Evolutionary conservation across 306 rosid genomes (phyloP), one percentile per base, ranked within the genome.

Genomic region (Vigna hirtella): DNA sequence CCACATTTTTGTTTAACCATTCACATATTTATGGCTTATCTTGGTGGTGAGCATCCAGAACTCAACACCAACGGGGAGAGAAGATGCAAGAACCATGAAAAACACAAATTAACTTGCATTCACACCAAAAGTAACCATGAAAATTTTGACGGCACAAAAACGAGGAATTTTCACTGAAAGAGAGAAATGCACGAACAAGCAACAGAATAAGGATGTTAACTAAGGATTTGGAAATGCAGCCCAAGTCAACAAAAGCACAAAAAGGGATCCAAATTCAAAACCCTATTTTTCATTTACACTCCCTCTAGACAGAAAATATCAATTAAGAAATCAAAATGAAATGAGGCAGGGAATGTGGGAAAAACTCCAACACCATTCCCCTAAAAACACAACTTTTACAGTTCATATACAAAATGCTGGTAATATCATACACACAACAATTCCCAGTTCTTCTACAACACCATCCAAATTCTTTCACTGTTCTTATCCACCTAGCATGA

Each of bases 181-280:
- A 30, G 28, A 77, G 78, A 62, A 43, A 66, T 5, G 4, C 15
- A 13, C n/a, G 28, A 62, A 13, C 66, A 65, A 55, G 58, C 76
- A 68, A 62, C 26, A 56, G 50, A 58, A 26, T n/a, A 17, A 48
- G 16, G 36, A 72, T 5, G 7, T 36, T n/a, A 73, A 22, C 11
- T 43, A 73, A 71, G 83, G 77, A 87, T 84, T 88, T 72, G 83
- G 42, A 66, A 20, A 66, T 51, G 48, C 26, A 85, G 49, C 74
- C 58, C 57, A 70, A 30, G 5, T 7, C 22, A 64, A 43, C 18
- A 59, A 17, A 70, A 75, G 7, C 48, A 30, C 34, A 30, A 30
- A 30, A 47, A 59, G 4, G 24, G 47, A 62, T 34, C 45, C 68
- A 32, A 62, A 2, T 32, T 66, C 70, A 24, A 64, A 75, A 49